Conservation (phyloP, 2,329 filamentous ascomycete genomes). For the Colletotrichum liaoningense region DNA sequence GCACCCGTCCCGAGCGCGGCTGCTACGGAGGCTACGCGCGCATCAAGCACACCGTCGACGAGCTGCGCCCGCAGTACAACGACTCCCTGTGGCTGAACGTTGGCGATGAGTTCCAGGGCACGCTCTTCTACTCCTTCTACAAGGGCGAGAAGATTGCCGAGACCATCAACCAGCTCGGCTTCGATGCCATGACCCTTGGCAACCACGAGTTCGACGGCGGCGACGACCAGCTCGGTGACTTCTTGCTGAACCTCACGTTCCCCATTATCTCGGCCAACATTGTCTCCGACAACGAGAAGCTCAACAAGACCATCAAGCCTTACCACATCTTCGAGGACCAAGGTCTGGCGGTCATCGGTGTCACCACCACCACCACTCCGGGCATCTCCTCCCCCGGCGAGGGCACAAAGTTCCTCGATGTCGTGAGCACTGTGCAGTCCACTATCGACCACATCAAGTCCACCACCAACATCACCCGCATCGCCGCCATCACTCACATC, state of each 20-base stretch:
- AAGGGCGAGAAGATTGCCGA: conserved; percentile 76
- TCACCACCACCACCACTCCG: conserved; percentile 70
- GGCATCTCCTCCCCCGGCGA: conserved; percentile 69
- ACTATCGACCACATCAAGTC: conserved; percentile 71
- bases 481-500: conserved; percentile 75
- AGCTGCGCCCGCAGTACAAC: conserved; percentile 66
- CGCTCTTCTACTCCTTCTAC: conserved; percentile 75
- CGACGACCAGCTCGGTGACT: conserved; percentile 70
- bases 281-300: conserved; percentile 65
- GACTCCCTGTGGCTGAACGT: conserved; percentile 73
- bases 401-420: conserved; percentile 68
- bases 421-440: conserved; percentile 67
- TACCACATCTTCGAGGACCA: conserved; percentile 74
- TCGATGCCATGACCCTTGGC: conserved; percentile 75
- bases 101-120: conserved; percentile 78
- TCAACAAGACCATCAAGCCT: conserved; percentile 73
- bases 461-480: conserved; percentile 71
- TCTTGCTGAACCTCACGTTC: conserved; percentile 73
- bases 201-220: conserved; percentile 77
- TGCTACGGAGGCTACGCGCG: conserved; percentile 75
- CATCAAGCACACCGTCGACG: conserved; percentile 70
- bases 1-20: conserved; percentile 64
- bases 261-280: conserved; percentile 74
- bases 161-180: conserved; percentile 72
- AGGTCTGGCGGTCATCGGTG: conserved; percentile 71